Percentiles rank a stretch among this genome's conserved stretches.
phyloP scores from a whole-genome alignment of 2,329 filamentous ascomycete genomes.

The Aureobasidium melanogenum region DNA sequence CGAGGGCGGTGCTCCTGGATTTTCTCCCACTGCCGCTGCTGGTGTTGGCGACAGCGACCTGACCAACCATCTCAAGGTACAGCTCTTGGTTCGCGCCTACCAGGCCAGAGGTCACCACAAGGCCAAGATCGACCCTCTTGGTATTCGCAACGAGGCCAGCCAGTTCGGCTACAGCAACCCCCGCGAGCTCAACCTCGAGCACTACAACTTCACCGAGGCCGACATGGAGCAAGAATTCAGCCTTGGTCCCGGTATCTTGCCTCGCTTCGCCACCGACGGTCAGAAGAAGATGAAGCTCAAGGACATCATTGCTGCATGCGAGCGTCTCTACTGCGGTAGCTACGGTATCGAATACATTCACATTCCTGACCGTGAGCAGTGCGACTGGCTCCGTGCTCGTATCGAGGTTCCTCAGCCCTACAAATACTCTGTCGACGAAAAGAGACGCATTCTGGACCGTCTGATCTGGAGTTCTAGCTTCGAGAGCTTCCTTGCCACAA shows the following conservation, averaged over 20 bases:
- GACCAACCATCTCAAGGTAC: conserved; percentile 95
- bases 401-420: conserved; percentile 90
- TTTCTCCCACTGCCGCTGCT: conserved; percentile 55
- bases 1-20: conserved; percentile 65
- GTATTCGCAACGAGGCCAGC: conserved; percentile 77
- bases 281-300: conserved; percentile 94
- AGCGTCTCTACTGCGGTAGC: conserved; percentile 94
- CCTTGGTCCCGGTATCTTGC: conserved; percentile 88
- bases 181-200: conserved; percentile 83
- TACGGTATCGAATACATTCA: conserved; percentile 98
- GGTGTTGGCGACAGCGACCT: conserved; percentile 66
- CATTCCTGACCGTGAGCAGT: conserved; percentile 93
- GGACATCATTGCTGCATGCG: conserved; percentile 87
- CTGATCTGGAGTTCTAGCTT: conserved; percentile 99
- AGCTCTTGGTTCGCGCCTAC: conserved; percentile 93
- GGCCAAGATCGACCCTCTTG: conserved; percentile 91
- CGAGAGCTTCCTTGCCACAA: conserved; percentile 88
- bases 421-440: conserved; percentile 97
- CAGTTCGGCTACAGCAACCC: conserved; percentile 81
- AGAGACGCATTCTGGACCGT: conserved; percentile 92
- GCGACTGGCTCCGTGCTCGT: conserved; percentile 94
- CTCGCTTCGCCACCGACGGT: conserved; percentile 79
- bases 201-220: conserved; percentile 92
- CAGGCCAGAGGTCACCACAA: conserved; percentile 98
- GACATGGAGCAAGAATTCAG: conserved; percentile 88